Base-by-base conservation (phyloP, 2,329 filamentous ascomycete species). In the Neophaeococcomyces aloes region DNA sequence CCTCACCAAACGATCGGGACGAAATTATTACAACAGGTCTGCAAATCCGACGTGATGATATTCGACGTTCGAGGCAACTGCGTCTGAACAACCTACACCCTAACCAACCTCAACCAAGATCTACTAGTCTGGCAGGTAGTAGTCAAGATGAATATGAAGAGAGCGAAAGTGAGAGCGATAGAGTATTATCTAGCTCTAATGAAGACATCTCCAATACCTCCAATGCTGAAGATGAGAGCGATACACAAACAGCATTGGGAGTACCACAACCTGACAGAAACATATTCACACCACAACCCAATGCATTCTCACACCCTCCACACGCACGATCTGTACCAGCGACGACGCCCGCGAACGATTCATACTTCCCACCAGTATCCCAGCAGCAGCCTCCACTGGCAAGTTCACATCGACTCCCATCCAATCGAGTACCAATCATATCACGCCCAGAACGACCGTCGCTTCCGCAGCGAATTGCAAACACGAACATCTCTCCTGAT, bases 71-170 rank as follows among this genome's bases (percentile, higher is more conserved):
- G 18, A 76, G 81, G 46, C 78, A 81, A 45, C 63, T 70, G 46
- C 66, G 73, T 50, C 19, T 42, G 3, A 42, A n/a, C 13, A 30
- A 21, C 64, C 64, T 27, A 60, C 61, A 41, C 55, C 59, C 45
- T 54, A 53, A 34, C 50, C 61, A 29, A 53, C 18, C 63, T 60
- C 59, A 65, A 57, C 53, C 63, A 33, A 65, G 67, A 31, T 65
- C 73, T 13, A 59, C 63, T 21, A 71, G 66, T 47, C 57, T 60
- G 32, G 69, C 66, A 10, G 67, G 65, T 40, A 93, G 86, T 63
- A 94, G 88, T 57, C 86, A 94, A 61, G 88, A 94, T 55, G 88
- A 94, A 65, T 94, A 93, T 57, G 86, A 94, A 27, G 87, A 94
- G 67, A 93, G 83, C 49, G 87, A 94, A 61, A 94, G 76, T 63